A percentile compares a stretch with the other conserved stretches of the same genome.
Conservation (phyloP, 202 grass and related monocot genomes). For the Setaria italica region DNA sequence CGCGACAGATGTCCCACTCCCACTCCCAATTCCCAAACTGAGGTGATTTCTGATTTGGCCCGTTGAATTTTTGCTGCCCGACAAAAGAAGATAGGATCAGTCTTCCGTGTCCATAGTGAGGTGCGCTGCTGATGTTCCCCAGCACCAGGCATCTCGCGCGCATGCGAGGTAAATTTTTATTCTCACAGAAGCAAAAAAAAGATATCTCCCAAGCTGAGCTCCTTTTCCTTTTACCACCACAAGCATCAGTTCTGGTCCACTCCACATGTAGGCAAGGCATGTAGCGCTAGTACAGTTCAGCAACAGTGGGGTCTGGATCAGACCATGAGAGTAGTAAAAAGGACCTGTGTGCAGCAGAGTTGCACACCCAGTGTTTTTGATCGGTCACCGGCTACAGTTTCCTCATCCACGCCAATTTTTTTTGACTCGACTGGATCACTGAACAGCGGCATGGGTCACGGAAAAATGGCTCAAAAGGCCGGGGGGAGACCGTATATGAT, state of each 20-base stretch:
- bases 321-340: neutral
- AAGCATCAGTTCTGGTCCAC: neutral
- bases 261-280: neutral
- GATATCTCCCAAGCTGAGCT: neutral
- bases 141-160: constrained; percentile 35
- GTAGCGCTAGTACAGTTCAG: neutral
- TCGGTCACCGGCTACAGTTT: neutral
- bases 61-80: neutral
- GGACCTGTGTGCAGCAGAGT: neutral
- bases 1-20: constrained; percentile 7
- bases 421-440: neutral
- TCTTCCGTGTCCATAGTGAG: neutral
- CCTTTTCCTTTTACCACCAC: neutral
- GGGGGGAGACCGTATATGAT: neutral
- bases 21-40: neutral
- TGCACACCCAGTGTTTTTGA: neutral
- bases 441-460: neutral
- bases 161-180: constrained; percentile 9
- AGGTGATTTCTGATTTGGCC: neutral
- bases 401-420: neutral
- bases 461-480: neutral
- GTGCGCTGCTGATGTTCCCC: constrained; percentile 28
- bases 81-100: constrained; percentile 16
- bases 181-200: neutral
- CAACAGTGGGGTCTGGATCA: neutral